phyloP scores from a whole-genome alignment of 257 asterid species.

The Nicotiana tomentosiformis region DNA sequence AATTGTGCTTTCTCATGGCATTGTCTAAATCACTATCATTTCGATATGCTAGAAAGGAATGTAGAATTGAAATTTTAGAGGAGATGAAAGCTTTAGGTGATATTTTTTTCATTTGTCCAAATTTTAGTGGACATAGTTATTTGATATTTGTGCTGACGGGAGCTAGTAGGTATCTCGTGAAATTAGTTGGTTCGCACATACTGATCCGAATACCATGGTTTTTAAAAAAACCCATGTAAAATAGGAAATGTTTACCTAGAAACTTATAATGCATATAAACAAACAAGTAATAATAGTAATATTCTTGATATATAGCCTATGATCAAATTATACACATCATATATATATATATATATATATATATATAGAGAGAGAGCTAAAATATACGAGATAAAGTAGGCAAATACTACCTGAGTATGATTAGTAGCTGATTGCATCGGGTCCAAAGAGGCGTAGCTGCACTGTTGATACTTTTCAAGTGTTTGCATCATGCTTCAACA shows the following conservation, averaged over 20 bases:
- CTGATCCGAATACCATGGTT: too few relatives aligned
- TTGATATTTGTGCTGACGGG: too few relatives aligned
- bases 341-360: too few relatives aligned
- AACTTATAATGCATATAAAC: neutral
- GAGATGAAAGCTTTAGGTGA: too few relatives aligned
- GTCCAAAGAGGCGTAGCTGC: constrained; percentile 26
- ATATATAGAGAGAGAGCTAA: too few relatives aligned
- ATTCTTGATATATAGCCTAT: neutral
- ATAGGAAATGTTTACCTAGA: neutral
- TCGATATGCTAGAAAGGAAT: neutral
- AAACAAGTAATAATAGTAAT: neutral
- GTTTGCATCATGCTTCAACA: constrained; percentile 23
- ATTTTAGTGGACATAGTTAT: too few relatives aligned
- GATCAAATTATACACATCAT: neutral
- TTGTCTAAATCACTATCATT: neutral
- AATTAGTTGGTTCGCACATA: too few relatives aligned
- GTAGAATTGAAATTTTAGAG: neutral
- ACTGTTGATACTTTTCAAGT: constrained; percentile 28
- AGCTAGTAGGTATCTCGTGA: too few relatives aligned
- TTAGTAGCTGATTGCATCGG: constrained; percentile 9
- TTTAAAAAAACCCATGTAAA: too few relatives aligned
- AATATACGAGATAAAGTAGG: neutral
- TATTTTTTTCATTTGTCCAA: too few relatives aligned
- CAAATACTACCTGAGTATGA: constrained; percentile 11
- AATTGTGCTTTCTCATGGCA: too few relatives aligned